Base-by-base conservation (phyloP, 495 filamentous ascomycete species). In the Chaetomium fimeti region DNA sequence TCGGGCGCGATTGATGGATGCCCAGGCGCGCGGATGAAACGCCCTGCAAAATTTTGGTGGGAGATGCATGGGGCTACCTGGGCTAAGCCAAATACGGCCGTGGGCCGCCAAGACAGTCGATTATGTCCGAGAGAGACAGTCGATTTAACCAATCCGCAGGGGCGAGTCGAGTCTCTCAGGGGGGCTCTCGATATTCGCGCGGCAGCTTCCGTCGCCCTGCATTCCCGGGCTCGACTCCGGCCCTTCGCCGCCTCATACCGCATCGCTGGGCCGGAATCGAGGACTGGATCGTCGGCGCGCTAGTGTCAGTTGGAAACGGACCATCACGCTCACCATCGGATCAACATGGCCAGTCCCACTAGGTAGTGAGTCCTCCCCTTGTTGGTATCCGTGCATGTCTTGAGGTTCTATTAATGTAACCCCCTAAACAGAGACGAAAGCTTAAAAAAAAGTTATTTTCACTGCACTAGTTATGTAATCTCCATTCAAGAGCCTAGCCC, bases 291-390 rank as follows among this genome's bases (percentile, higher is more conserved):
- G 22, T 24, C 24, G 13, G 49, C 24, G 16, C 49, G 49, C 49
- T 52, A 52, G 25, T 52, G 49, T 52, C 49, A 28, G 24, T 28
- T 52, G 49, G 49, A 52, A 28, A 52, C 49, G 9, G 9, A 52
- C 24, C 49, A 52, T 18, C 45, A 48, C 32, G 32, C 8, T 9
- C 32, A 36, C 32, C 32, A 36, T 36, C 32, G 32, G 32, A 36
- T 36, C 32, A 36, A 11, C 32, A 36, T 5, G 32, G 12, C 32
- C 32, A 36, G 32, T 36, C 8, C 32, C 32, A 36, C 32, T 36
- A 36, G 5, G 6, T 36, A 9, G n/a, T n/a, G n/a, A n/a, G 32
- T 9, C 32, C 9, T 36, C 13, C 16, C 40, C 40, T 16, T 43
- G 40, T 43, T 43, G 40, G 40, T 43, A 18, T 18, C 16, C 16